A percentile compares a stretch with the other conserved stretches of the same genome.
These are phyloP conservation scores for Cavenderia fasciculata DNA, from an alignment of 78 protist genomes.

Conservation along the genomic window DNA sequence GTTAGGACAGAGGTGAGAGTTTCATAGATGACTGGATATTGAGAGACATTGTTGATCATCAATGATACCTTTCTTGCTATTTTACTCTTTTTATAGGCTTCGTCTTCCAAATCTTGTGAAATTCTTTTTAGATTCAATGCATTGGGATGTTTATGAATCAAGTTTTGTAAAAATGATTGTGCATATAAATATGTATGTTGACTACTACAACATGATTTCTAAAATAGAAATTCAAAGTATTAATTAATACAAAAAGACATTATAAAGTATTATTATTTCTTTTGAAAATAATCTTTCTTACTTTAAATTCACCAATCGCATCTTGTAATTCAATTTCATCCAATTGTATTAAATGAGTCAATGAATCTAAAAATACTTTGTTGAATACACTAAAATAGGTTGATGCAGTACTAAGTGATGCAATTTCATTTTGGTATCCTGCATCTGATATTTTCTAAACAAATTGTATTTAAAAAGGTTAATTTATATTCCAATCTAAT, in stretches of 20 bases:
- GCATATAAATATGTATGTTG: conserved; percentile 80
- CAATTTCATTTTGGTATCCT: conserved; percentile 79
- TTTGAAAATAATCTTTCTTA: neutral
- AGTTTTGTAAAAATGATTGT: conserved; percentile 40
- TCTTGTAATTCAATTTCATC: conserved; percentile 55
- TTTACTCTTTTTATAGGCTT: conserved; percentile 46
- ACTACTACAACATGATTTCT: conserved; percentile 64
- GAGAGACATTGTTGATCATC: conserved; percentile 54
- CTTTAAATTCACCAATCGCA: conserved; percentile 56
- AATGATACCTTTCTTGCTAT: conserved; percentile 36
- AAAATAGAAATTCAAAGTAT: neutral
- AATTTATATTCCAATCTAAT: no score
- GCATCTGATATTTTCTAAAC: conserved; percentile 74
- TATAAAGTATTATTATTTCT: neutral
- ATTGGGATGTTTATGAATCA: conserved; percentile 28
- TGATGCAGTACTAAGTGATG: conserved; percentile 72
- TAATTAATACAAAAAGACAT: neutral
- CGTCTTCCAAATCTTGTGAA: conserved; percentile 67
- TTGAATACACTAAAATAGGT: conserved; percentile 76
- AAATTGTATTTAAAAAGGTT: no score
- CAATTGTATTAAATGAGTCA: conserved; percentile 17
- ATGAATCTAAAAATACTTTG: conserved; percentile 59
- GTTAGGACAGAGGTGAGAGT: conserved; percentile 22
- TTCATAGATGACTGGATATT: conserved; percentile 40
- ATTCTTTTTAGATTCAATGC: conserved; percentile 58